A percentile compares a stretch with the other conserved stretches of the same genome.
Conservation (phyloP, 352 stramenopile genomes). For the Phytophthora constricta region DNA sequence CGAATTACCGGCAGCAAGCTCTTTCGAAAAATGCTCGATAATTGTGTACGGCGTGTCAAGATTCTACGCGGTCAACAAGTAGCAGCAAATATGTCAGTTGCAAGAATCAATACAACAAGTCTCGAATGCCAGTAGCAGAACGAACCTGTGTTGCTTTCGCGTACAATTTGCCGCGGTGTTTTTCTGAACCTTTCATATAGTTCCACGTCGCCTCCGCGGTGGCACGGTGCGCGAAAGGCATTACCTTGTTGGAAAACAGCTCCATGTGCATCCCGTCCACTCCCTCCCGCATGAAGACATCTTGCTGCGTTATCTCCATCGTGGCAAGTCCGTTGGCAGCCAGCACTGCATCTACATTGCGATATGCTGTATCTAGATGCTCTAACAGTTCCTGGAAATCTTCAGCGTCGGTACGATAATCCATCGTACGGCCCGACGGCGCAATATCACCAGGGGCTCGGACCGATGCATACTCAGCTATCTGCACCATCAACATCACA, state of each 20-base stretch:
- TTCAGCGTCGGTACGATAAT: conserved; percentile 11
- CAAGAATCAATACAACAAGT: no score
- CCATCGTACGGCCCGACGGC: conserved; percentile 16
- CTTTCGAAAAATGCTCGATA: conserved; percentile 42
- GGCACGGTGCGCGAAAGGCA: conserved; percentile 26
- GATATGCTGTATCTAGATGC: conserved; percentile 28
- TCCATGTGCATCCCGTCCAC: conserved; percentile 30
- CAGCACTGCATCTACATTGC: conserved; percentile 32
- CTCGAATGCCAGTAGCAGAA: no score
- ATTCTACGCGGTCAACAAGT: conserved; percentile 4
- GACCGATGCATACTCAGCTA: conserved; percentile 23
- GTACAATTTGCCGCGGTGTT: conserved; percentile 25
- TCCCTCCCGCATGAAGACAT: conserved; percentile 32
- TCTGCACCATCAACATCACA: conserved; percentile 2
- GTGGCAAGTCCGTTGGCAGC: conserved; percentile 24
- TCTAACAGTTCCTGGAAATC: conserved; percentile 29
- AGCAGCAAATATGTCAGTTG: no score
- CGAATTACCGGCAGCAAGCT: conserved; percentile 35
- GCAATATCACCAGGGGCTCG: conserved; percentile 4
- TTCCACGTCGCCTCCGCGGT: conserved; percentile 34
- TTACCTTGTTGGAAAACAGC: conserved; percentile 36
- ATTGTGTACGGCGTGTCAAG: conserved; percentile 37
- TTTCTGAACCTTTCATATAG: conserved; percentile 35
- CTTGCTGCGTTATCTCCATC: conserved; percentile 31
- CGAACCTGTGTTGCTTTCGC: background rate